Evolutionary conservation across 345 rosid species (phyloP).

Genomic region (Salix viminalis): DNA sequence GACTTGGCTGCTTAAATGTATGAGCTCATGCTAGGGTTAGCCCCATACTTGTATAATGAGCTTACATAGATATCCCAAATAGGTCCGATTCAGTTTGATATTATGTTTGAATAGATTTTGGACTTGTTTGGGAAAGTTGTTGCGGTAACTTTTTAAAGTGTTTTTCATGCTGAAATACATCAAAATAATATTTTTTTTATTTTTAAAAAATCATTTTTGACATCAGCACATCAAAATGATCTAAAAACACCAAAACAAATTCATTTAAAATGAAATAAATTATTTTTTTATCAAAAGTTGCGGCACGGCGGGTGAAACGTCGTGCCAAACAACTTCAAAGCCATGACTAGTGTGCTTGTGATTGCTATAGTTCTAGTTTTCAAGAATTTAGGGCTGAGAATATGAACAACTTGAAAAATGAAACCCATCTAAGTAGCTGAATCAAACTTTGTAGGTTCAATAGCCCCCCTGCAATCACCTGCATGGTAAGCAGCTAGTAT

Average conservation of each 20-base stretch:
- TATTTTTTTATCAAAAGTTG: too few species aligned
- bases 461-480: background rate
- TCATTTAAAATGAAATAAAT: too few species aligned
- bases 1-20: too few species aligned
- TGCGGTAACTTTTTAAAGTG: too few species aligned
- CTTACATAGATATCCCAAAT: background rate
- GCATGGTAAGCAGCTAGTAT: background rate
- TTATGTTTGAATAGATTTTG: background rate
- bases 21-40: background rate
- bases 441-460: background rate
- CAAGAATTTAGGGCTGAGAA: too few species aligned
- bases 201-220: too few species aligned
- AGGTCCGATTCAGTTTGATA: background rate
- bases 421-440: background rate
- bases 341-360: slow-evolving; percentile 1
- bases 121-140: too few species aligned
- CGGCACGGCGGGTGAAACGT: too few species aligned
- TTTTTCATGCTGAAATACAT: too few species aligned
- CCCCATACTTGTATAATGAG: background rate
- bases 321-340: background rate
- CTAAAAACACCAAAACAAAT: too few species aligned
- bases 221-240: too few species aligned
- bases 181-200: too few species aligned
- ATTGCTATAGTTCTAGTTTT: background rate
- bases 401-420: background rate